Base-by-base conservation (phyloP, 164 flowering plant species). In the Vitis rotundifolia region DNA sequence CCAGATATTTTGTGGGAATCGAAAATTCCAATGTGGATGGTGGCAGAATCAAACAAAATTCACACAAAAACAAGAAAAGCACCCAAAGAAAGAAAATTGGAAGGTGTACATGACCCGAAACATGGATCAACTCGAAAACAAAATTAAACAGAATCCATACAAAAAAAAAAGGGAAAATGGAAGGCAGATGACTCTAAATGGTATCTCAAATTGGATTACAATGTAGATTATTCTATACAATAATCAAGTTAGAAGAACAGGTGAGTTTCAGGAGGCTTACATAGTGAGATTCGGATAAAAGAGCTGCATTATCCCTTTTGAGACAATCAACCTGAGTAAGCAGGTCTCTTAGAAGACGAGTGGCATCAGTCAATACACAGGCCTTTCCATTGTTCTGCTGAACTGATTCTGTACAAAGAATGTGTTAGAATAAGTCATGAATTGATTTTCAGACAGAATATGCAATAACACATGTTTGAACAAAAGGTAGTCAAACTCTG, bases 351-450 rank as follows among this genome's bases (percentile, higher is more conserved):
- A 86, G 31, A 44, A 83, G 49, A 68, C 88, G 77, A 71, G 83
- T 66, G 26, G 90, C 82, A 61, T 86, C 89, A 64, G 67, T 78
- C 59, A 88, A 71, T 68, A 86, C 73, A 53, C 83, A 79, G 64
- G 92, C 90, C 78, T 88, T 88, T 26, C 92, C 89, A 66, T 72
- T 81, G 64, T 77, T 85, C 69, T 75, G 84, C 15, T 82, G 77
- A 67, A 72, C 59, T 66, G 79, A 71, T 59, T 80, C 91, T 86
- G 84, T 11, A 65, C 59, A 68, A 51, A 3, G 66, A 22, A 47
- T 47, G 49, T 22, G 55, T 29, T 5, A 22, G 49, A 11, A 49
- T 48, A 11, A 29, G 18, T 8, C 29, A 47, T 15, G 57, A 52
- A 55, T 2, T 66, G 15, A 44, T 55, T 54, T 13, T 37, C 44